Evolutionary conservation across 2,329 filamentous ascomycete species (phyloP), one percentile per base, ranked within the genome.

Genomic region (Fusarium anthophilum): DNA sequence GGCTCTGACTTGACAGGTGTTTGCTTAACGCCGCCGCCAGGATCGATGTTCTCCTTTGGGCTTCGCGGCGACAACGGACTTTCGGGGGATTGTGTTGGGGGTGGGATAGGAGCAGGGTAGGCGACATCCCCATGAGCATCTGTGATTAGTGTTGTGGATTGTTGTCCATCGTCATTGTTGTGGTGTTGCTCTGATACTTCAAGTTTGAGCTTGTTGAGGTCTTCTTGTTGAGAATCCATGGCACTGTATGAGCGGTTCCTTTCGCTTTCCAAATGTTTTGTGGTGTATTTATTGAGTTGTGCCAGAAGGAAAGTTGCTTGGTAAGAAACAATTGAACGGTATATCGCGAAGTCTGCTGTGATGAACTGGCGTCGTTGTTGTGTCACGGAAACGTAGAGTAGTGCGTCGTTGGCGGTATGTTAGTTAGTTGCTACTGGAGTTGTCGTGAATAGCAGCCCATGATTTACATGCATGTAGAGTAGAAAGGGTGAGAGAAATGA

Each of bases 31-130:
- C 35, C 51, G 30, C 37, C 38, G 30, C 38, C 44, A 20, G 35
- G 26, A 12, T 24, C 35, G 39, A 30, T 38, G 28, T 37, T 38
- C 17, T 74, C 56, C 24, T 63, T 38, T 24, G 35, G 32, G 38
- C 63, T 68, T 57, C 53, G 72, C 9, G 72, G 65, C 22, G 69
- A 66, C 17, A 51, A 28, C 44, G 69, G 61, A 17, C 72, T 75
- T 28, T 74, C 58, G 14, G 72, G 72, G 10, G 72, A 63, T n/a
- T 67, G 61, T 18, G 61, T 56, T 17, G 64, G 54, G 17, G 54
- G 72, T 15, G 72, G 72, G 15, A 75, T 63, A 13, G 63, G 57
- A 39, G 57, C 28, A 54, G 72, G 72, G 39, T 60, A 75, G 20
- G 65, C 72, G 24, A 75, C 35, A 18, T 51, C 65, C 48, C 72